Percentiles rank a stretch among this genome's conserved stretches.
phyloP scores from a whole-genome alignment of 2,329 filamentous ascomycete species.

The Chrysosporium queenslandicum region DNA sequence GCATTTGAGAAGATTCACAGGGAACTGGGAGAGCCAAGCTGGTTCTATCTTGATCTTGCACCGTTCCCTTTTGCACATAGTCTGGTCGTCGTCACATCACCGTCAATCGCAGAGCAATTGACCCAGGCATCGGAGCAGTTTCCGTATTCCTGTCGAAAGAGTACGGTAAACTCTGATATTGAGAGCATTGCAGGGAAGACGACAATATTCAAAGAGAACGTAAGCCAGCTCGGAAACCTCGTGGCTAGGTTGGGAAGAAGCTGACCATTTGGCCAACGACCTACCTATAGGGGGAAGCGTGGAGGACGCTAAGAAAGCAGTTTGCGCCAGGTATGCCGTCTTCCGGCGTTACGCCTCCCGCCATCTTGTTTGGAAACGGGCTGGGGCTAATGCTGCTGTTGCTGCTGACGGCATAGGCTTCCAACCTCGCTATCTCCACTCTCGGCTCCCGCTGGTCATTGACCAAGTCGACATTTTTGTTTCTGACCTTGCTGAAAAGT shows the following conservation, averaged over 20 bases:
- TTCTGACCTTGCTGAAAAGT: neutral
- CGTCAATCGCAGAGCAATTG: conserved; percentile 1
- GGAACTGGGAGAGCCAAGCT: neutral
- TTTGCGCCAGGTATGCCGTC: neutral
- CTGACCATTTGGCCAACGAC: too few relatives aligned
- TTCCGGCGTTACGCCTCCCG: too few relatives aligned
- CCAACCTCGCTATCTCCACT: neutral
- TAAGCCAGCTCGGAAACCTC: neutral
- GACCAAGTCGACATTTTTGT: neutral
- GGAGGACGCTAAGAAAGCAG: neutral
- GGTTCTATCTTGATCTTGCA: conserved; percentile 1
- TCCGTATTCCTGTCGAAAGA: neutral
- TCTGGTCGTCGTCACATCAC: neutral
- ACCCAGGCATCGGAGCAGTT: neutral
- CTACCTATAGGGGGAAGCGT: neutral
- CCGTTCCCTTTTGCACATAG: neutral
- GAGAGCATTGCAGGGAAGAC: neutral
- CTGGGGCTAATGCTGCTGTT: neutral
- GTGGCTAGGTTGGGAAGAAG: too few relatives aligned
- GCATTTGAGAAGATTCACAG: neutral
- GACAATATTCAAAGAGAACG: neutral
- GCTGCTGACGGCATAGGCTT: neutral
- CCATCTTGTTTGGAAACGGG: neutral
- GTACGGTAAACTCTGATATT: neutral
- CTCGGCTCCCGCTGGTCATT: neutral